Conservation (phyloP, 495 filamentous ascomycete genomes). For the Penicillium canariense region DNA sequence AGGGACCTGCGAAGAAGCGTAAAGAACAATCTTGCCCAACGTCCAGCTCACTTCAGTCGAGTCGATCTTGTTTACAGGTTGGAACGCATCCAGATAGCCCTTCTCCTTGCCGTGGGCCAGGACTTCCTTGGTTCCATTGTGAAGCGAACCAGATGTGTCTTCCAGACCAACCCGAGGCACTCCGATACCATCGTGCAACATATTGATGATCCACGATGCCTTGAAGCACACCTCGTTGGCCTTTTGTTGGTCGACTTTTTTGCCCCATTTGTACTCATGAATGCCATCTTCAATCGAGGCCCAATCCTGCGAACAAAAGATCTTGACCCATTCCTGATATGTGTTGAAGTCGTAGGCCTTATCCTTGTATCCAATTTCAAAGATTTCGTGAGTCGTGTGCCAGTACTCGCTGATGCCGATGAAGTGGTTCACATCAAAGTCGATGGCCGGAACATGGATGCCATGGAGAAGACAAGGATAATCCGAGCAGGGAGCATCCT, state of each 20-base stretch:
- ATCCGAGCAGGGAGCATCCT: conserved; percentile 81
- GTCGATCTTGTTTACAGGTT: conserved; percentile 89
- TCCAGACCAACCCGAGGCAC: conserved; percentile 88
- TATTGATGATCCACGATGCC: conserved; percentile 93
- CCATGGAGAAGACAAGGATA: conserved; percentile 85
- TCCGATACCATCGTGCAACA: conserved; percentile 93
- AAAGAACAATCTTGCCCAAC: conserved; percentile 95
- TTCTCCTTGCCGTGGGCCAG: conserved; percentile 68
- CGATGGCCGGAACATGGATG: conserved; percentile 89
- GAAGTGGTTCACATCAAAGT: conserved; percentile 98
- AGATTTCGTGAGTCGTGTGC: conserved; percentile 97
- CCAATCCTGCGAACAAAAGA: conserved; percentile 88
- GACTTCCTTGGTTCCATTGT: conserved; percentile 76
- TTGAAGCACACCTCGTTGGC: conserved; percentile 94
- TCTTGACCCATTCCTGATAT: conserved; percentile 80
- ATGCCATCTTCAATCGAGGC: conserved; percentile 63
- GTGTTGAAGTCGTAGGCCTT: conserved; percentile 88
- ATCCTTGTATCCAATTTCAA: conserved; percentile 75
- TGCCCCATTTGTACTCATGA: conserved; percentile 63
- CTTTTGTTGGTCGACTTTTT: conserved; percentile 70
- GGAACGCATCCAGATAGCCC: conserved; percentile 85
- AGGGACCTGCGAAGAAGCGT: conserved; percentile 84
- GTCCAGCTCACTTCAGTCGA: conserved; percentile 98
- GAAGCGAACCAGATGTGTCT: conserved; percentile 38
- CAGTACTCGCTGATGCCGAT: conserved; percentile 98